These are phyloP conservation scores for Aspergillus floridensis DNA, from an alignment of 2,329 filamentous ascomycete genomes.

Conservation along the genomic window DNA sequence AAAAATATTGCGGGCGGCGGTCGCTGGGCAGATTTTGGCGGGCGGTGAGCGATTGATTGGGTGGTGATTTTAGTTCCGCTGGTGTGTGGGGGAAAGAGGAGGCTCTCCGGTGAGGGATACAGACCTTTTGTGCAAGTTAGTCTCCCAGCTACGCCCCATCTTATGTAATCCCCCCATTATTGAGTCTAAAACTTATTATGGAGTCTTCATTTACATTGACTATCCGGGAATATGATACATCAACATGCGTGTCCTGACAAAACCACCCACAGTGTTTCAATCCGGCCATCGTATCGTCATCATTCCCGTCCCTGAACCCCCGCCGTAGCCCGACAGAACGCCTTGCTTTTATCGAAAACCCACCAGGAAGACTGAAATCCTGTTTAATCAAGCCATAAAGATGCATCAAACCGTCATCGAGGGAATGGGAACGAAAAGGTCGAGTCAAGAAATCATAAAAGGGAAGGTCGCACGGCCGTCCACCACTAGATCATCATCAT, in stretches of 20 bases:
- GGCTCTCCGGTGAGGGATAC: neutral
- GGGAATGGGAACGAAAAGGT: conserved; percentile 12
- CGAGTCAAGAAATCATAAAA: conserved; percentile 13
- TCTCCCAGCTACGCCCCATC: neutral
- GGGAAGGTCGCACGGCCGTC: conserved; percentile 9
- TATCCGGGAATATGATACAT: conserved; percentile 25
- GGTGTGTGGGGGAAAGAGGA: neutral
- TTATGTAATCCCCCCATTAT: neutral
- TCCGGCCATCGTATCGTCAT: conserved; percentile 20
- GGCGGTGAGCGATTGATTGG: conserved; percentile 14
- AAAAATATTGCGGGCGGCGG: conserved; percentile 18
- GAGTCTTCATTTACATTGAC: conserved; percentile 24
- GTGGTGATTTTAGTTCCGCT: neutral
- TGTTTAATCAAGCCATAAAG: conserved; percentile 14
- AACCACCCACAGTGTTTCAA: conserved; percentile 11
- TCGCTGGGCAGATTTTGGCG: conserved; percentile 20
- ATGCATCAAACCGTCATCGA: conserved; percentile 14
- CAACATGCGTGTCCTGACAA: conserved; percentile 21
- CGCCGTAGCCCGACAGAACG: conserved; percentile 31
- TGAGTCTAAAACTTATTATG: conserved; percentile 4
- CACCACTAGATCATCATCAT: conserved; percentile 7
- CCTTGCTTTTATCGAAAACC: conserved; percentile 33
- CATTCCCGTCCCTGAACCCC: conserved; percentile 21
- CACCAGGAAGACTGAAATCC: conserved; percentile 19
- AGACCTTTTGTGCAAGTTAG: neutral